A percentile compares a stretch with the other conserved stretches of the same genome.
Conservation (phyloP, 352 stramenopile species). For the Globisporangium perplexum region DNA sequence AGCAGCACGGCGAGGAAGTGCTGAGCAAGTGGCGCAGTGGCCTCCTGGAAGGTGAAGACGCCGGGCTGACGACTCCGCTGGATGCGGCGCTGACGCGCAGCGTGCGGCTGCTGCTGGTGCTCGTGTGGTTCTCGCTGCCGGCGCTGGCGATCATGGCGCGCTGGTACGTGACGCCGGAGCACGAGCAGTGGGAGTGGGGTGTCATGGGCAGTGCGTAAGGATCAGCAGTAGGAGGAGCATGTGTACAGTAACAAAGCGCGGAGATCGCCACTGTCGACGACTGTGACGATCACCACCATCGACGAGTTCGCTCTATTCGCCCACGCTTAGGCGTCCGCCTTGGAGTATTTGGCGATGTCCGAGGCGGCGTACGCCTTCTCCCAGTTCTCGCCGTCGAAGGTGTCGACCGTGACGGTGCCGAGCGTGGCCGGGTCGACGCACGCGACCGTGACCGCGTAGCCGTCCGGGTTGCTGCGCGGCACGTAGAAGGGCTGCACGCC, state of each 20-base stretch:
- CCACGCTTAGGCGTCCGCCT: constrained; percentile 7
- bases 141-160: constrained; percentile 10
- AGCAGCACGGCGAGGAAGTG: constrained; percentile 21
- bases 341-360: constrained; percentile 36
- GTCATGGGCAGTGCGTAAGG: background rate
- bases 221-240: too few species aligned
- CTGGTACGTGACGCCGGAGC: constrained; percentile 9
- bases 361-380: constrained; percentile 31
- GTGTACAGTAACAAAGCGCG: too few species aligned
- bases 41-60: background rate
- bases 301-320: background rate
- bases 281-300: too few species aligned
- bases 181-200: constrained; percentile 1
- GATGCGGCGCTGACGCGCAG: constrained; percentile 4
- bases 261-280: background rate
- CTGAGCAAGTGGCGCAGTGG: constrained; percentile 4
- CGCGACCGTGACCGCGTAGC: constrained; percentile 61
- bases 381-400: constrained; percentile 77
- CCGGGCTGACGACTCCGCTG: background rate
- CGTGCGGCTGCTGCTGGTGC: constrained; percentile 18
- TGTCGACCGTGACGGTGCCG: constrained; percentile 42
- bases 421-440: constrained; percentile 59
- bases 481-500: constrained; percentile 80
- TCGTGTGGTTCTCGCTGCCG: constrained; percentile 19
- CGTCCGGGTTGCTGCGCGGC: constrained; percentile 77